Base-by-base conservation (phyloP, 495 filamentous ascomycete genomes). In the Endocarpon pusillum region DNA sequence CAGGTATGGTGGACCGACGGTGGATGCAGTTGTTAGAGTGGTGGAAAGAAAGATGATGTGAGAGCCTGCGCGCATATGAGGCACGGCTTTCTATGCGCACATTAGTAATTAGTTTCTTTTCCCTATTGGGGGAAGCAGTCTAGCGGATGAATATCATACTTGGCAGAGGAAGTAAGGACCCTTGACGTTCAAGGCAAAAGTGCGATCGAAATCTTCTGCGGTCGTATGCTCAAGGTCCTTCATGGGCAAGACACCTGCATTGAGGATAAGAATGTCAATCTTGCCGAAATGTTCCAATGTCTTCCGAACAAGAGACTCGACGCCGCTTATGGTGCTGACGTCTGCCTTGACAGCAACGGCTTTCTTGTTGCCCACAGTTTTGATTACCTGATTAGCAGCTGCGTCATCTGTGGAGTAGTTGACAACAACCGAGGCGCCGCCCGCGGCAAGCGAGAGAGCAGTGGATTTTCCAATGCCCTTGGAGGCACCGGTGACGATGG, bases 181-280 rank as follows among this genome's bases (percentile, higher is more conserved):
- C 43, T 78, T 80, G 36, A 80, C 74, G 48, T 80, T 80, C 21
- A 76, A 25, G 12, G 43, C 42, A 37, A 70, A 67, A 3, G 52
- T 55, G 7, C 35, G 42, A 38, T 78, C 76, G 37, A 70, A 85
- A 35, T 66, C 61, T 12, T 47, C 59, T 38, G 77, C 73, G 3
- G 59, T 78, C 8, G 64, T 67, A 19, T 51, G 42, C n/a, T 65
- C 62, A 17, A 83, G 55, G 40, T 64, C 59, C 24, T 48, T 64
- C 51, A 70, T 61, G 8, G 51, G 51, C 44, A 75, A 45, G 1
- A 67, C 39, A 0, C 61, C 76, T 0, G 75, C 75, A 37, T 75
- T 78, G 4, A 69, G 50, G 16, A 82, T 58, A 0, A 82, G 40
- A 25, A 78, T 61, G 51, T 84, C 78, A 38, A 82, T 66, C 35